Evolutionary conservation across 495 filamentous ascomycete genomes (phyloP).

Genomic region (Penicillium desertorum): DNA sequence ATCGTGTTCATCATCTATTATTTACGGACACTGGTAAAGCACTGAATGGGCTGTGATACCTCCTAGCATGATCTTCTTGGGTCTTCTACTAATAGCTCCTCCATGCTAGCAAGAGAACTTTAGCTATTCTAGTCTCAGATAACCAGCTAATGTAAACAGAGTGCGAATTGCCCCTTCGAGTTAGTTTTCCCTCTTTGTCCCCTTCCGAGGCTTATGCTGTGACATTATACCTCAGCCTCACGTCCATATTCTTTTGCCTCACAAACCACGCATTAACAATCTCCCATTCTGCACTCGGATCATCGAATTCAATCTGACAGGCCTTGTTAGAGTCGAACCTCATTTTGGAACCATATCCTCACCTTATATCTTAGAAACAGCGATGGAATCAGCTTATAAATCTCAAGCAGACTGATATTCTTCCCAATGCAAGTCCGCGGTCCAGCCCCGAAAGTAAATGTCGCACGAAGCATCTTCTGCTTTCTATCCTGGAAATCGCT

Average conservation of each 20-base stretch:
- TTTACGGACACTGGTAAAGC: not conserved
- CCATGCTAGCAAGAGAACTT: not conserved
- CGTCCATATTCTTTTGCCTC: slow-evolving; percentile 27
- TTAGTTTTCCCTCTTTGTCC: not conserved
- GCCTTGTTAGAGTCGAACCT: not conserved
- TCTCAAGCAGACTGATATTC: slow-evolving; percentile 75
- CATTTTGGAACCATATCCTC: not conserved
- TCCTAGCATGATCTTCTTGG: not conserved
- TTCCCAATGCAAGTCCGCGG: slow-evolving; percentile 64
- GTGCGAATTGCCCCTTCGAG: not conserved
- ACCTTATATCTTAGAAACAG: slow-evolving; percentile 47
- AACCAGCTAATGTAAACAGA: not conserved
- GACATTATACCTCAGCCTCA: not conserved
- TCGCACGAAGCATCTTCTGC: slow-evolving; percentile 25
- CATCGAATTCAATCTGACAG: slow-evolving; percentile 26
- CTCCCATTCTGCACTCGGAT: slow-evolving; percentile 32
- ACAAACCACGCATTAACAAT: slow-evolving; percentile 36
- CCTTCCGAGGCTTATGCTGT: not conserved
- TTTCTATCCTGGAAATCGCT: slow-evolving; percentile 27
- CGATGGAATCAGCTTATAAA: slow-evolving; percentile 77
- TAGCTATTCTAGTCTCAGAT: not conserved
- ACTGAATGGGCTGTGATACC: not conserved
- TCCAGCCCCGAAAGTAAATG: slow-evolving; percentile 58
- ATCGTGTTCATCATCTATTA: not conserved
- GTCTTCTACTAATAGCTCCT: not conserved